Base-by-base conservation (phyloP, 1,284 basidiomycete genomes). In the Cerrena zonata region DNA sequence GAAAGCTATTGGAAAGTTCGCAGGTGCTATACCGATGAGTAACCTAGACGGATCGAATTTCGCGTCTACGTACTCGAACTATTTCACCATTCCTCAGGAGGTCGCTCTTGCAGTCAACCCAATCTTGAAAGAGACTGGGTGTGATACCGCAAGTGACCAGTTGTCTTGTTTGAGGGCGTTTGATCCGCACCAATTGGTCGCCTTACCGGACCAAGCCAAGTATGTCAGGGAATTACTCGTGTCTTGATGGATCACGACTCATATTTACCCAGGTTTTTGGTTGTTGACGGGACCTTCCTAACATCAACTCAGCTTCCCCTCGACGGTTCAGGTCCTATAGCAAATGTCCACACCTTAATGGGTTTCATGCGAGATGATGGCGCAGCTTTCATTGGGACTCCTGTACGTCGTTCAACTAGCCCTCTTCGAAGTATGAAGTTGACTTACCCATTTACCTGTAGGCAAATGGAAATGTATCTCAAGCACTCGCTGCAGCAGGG, bases 31-130 rank as follows among this genome's bases (percentile, higher is more conserved):
- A 36, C 69, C 73, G 21, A 70, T 75, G 61, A 76, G 73, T 58
- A 77, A 75, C 56, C 65, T 77, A 1, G 75, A 67, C 3, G 76
- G 76, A 0, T 69, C 68, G 25, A 70, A 67, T 12, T 76, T 72
- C 46, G 74, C 73, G n/a, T 60, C 61, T 27, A 70, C 70, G 5
- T 73, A 69, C 55, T 69, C 68, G 18, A 56, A 66, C 24, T 74
- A 74, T 55, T 66, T 63, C 56, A 69, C 66, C n/a, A 67, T 71
- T 48, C 52, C 58, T 1, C 55, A 68, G 43, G 67, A 65, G 46
- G 60, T 64, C 5, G 26, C 52, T n/a, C 52, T 64, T 12, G 66
- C 69, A 3, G 66, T 66, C 5, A 48, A 65, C 11, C 64, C 65
- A 0, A 66, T 76, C 49, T 51, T 74, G 25, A 62, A 59, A 22